Evolutionary conservation across 164 flowering plant genomes (phyloP).

Genomic region (grape (Vitis vinifera)): ASM3070453v1 NC_081822.1:12701501-12702000

Average conservation of each 20-base stretch:
- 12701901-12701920: neutral
- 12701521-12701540: slow-evolving; percentile 37
- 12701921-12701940: neutral
- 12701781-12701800: slow-evolving; percentile 30
- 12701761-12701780: slow-evolving; percentile 15
- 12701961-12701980: no score
- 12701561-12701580: slow-evolving; percentile 35
- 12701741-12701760: slow-evolving; percentile 29
- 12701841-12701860: slow-evolving; percentile 27
- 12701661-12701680: neutral
- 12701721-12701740: slow-evolving; percentile 6
- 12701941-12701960: no score
- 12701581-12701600: slow-evolving; percentile 3
- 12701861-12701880: slow-evolving; percentile 29
- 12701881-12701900: slow-evolving; percentile 18
- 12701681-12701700: no score
- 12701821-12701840: slow-evolving; percentile 32
- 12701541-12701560: slow-evolving; percentile 42
- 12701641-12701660: neutral
- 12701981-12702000: no score
- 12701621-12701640: slow-evolving; percentile 28
- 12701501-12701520: slow-evolving; percentile 44
- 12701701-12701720: neutral
- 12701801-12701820: slow-evolving; percentile 18
- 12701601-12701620: slow-evolving; percentile 31